These are phyloP conservation scores for Aspergillus bertholletiae DNA, from an alignment of 495 filamentous ascomycete species.

Conservation along the genomic window DNA sequence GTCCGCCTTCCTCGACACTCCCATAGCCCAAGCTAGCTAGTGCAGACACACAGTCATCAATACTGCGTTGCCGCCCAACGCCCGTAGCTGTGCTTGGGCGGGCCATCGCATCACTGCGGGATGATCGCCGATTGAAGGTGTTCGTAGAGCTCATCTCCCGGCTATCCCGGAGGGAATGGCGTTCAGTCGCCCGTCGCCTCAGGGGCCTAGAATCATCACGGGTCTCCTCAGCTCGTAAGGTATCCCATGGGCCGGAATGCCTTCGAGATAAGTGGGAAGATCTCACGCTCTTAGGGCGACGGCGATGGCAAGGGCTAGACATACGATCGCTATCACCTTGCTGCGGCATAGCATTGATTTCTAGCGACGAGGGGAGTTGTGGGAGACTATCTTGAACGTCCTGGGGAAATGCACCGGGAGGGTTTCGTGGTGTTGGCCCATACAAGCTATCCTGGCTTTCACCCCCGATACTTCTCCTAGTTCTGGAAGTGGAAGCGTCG, in stretches of 20 bases:
- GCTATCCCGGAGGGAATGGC: conserved; percentile 17
- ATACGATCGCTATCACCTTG: not conserved
- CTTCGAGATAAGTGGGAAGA: conserved; percentile 12
- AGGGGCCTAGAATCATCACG: conserved; percentile 7
- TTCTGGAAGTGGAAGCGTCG: not conserved
- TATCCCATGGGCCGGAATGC: conserved; percentile 20
- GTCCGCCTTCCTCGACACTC: conserved; percentile 37
- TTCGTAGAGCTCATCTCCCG: conserved; percentile 3
- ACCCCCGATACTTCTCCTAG: not conserved
- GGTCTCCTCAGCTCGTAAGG: not conserved
- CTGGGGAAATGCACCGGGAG: conserved; percentile 17
- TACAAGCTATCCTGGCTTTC: not conserved
- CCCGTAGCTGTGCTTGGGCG: not conserved
- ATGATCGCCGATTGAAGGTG: conserved; percentile 6
- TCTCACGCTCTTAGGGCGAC: conserved; percentile 25
- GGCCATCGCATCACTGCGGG: conserved; percentile 4
- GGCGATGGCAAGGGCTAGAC: conserved; percentile 5
- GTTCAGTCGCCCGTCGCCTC: conserved; percentile 30
- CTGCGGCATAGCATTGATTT: not conserved
- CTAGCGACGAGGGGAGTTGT: not conserved
- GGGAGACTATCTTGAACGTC: not conserved
- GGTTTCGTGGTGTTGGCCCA: not conserved
- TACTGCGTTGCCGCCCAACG: conserved; percentile 16
- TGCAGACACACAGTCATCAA: conserved; percentile 44
- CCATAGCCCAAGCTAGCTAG: conserved; percentile 49